Evolutionary conservation across 305 asterid species (phyloP), one percentile per base, ranked within the genome.

Genomic region (Withania somnifera): DNA sequence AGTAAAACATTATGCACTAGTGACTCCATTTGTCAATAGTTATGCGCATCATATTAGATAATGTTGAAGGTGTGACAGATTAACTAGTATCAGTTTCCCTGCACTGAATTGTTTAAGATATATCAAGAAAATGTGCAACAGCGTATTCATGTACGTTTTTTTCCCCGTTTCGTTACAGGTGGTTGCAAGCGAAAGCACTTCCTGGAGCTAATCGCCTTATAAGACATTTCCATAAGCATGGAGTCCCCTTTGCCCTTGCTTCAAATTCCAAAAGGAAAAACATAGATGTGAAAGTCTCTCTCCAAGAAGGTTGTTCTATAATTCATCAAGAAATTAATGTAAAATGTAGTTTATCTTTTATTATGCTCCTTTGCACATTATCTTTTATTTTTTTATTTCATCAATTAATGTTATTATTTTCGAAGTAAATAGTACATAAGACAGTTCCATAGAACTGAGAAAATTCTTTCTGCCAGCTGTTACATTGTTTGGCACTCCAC

Each of bases 171-270:
- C 9, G 22, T 40, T 86, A 15, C 73, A 95, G 99, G 90, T 92
- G 97, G 98, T 69, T 69, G 82, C 85, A 86, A 87, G 92, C 97
- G 7, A 92, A 91, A 86, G 88, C 96, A 54, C 97, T 95, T 86
- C 99, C 99, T 20, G 98, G 98, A 68, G 99, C 91, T 61, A 91
- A 91, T 83, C 97, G 98, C 51, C 92, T 95, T 26, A 89, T 95
- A 91, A 83, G 69, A 56, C 97, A 95, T 88, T 93, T 95, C 73
- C 89, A 85, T 77, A 84, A 89, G 85, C 91, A 90, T 71, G 95
- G 92, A 53, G 90, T 94, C 67, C 97, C 95, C 13, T 84, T 91
- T 84, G 93, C 92, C 58, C 95, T 95, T 77, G 99, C 99, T 81
- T 95, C 99, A 64, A 95, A 94, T 84, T 91, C 98, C 80, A 5